Base-by-base conservation (phyloP, 306 rosid genomes). In the Leucaena leucocephala region DNA sequence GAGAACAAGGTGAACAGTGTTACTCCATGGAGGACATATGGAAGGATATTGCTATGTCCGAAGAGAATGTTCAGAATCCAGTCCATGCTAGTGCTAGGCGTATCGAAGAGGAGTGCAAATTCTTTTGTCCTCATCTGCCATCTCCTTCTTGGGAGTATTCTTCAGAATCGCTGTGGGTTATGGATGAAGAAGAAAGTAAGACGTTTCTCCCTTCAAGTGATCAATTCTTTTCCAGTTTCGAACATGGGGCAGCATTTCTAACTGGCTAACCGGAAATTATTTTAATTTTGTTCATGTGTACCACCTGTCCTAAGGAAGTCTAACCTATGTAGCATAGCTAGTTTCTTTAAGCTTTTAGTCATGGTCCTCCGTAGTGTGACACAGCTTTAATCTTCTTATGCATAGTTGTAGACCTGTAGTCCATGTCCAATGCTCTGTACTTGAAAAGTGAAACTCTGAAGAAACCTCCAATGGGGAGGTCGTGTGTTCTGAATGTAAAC, bases 1-100 rank as follows among this genome's bases (percentile, higher is more conserved):
- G 82, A 46, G 80, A 82, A 67, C 43, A 81, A 4, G 85, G 72
- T n/a, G 86, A 78, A 54, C 77, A 45, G 59, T 79, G 81, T 8
- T 86, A 84, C 83, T 83, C 94, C 1, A 83, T 93, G 89, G 99
- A 96, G 80, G 99, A 96, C 64, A 93, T 96, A 85, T 96, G 99
- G 99, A 93, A 88, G 82, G 97, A 93, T 59, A 89, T 96, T 54
- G 88, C 72, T 15, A 49, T 89, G 14, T 76, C 91, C 21, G 93
- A 87, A 80, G 92, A 83, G 35, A 83, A 78, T 64, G 77, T 77
- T 40, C 68, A 80, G 21, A 59, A 79, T 43, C 82, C 83, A 44
- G 72, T 85, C 46, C 83, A 81, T 58, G 76, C 72, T 40, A 85
- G 82, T 58, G 80, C 68, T 52, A 83, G 83, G 39, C 75, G 64